A percentile compares a stretch with the other conserved stretches of the same genome.
These are phyloP conservation scores for Auricularia heimuer DNA, from an alignment of 768 basidiomycete species.

Conservation along the genomic window DNA sequence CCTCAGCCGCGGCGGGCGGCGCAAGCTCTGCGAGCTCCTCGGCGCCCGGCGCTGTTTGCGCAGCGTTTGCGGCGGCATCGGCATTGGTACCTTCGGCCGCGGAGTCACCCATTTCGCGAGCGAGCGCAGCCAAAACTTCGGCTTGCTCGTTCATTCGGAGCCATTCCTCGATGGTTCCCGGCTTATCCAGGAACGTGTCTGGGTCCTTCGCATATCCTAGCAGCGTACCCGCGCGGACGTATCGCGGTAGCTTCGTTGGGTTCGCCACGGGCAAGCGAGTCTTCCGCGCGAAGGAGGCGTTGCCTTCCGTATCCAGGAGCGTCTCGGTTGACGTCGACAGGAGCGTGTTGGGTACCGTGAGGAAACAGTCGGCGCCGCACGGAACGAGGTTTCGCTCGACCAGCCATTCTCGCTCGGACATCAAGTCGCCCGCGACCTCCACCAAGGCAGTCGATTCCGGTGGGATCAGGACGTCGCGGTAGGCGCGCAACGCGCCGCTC, in stretches of 20 bases:
- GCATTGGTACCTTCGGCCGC: too few species aligned
- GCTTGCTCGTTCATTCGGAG: not conserved
- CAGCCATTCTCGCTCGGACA: not conserved
- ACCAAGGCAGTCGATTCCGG: not conserved
- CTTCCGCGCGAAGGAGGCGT: not conserved
- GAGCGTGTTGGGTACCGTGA: not conserved
- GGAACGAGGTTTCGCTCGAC: not conserved
- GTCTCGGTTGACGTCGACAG: not conserved
- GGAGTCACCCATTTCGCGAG: too few species aligned
- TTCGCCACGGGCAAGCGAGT: not conserved
- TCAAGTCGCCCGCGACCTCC: not conserved
- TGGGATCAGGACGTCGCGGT: not conserved
- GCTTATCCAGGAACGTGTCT: not conserved
- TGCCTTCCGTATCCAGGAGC: not conserved
- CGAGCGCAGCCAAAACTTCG: not conserved
- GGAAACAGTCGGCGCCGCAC: not conserved
- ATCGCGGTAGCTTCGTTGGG: not conserved
- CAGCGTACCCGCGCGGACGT: not conserved
- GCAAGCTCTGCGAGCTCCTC: constrained; percentile 7
- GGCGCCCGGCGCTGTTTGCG: too few species aligned
- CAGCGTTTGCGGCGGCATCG: too few species aligned
- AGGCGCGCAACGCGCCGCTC: not conserved
- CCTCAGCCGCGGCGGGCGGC: constrained; percentile 17
- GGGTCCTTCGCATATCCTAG: not conserved
- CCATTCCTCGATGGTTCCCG: not conserved